These are phyloP conservation scores for Zizania palustris DNA, from an alignment of 202 grass and related monocot genomes.

Conservation along the genomic window DNA sequence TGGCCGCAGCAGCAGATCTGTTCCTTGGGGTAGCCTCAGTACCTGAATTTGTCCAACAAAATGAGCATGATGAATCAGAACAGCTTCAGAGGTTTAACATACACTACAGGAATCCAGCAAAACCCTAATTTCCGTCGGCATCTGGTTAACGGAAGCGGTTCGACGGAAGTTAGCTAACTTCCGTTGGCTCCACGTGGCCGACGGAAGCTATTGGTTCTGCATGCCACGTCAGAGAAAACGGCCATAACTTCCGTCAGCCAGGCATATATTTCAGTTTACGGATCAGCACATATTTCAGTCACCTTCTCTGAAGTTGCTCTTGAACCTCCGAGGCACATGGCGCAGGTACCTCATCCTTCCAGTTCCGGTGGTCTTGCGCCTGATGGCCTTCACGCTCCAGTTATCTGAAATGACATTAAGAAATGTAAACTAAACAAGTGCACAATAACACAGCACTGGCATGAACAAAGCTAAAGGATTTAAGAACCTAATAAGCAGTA, in stretches of 20 bases:
- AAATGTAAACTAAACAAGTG: neutral
- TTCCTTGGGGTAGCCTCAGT: constrained; percentile 77
- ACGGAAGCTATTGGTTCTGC: too few species aligned
- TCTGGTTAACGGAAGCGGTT: too few species aligned
- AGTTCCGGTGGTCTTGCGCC: constrained; percentile 80
- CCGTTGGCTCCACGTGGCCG: too few species aligned
- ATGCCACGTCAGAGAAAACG: too few species aligned
- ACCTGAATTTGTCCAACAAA: constrained; percentile 30
- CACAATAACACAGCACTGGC: neutral
- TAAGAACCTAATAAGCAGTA: neutral
- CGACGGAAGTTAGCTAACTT: too few species aligned
- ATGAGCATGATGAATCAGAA: neutral
- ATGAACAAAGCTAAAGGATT: neutral
- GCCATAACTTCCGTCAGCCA: too few species aligned
- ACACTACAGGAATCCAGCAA: too few species aligned
- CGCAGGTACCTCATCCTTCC: constrained; percentile 96
- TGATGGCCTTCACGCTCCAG: constrained; percentile 90
- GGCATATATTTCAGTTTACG: too few species aligned
- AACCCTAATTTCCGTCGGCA: too few species aligned
- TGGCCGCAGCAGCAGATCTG: constrained; percentile 35
- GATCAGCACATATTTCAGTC: neutral
- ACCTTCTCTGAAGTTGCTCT: constrained; percentile 96
- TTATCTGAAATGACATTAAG: constrained; percentile 49
- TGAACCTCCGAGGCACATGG: constrained; percentile 74
- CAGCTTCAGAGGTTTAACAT: neutral